These are phyloP conservation scores for Eimeria falciformis DNA, from an alignment of 169 alveolate species.

Conservation along the genomic window DNA sequence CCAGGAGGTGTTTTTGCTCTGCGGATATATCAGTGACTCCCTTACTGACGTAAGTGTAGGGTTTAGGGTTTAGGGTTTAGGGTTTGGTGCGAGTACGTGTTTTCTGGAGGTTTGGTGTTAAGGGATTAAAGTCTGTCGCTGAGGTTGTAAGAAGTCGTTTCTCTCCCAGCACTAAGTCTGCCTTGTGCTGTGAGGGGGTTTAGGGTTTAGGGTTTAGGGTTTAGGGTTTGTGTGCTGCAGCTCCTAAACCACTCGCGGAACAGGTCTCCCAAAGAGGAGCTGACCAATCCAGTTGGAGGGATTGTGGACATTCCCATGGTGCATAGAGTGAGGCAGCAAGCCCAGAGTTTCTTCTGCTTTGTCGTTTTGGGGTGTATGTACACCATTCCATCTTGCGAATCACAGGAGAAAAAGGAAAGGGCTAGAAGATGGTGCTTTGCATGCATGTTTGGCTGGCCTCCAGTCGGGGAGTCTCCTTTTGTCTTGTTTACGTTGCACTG, in stretches of 20 bases:
- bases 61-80: slow-evolving; percentile 28
- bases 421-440: too few relatives aligned
- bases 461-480: too few relatives aligned
- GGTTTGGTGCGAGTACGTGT: too few relatives aligned
- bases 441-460: too few relatives aligned
- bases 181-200: neutral
- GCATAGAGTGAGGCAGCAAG: neutral
- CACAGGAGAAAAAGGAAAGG: too few relatives aligned
- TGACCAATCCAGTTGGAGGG: neutral
- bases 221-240: neutral
- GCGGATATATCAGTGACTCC: slow-evolving; percentile 8
- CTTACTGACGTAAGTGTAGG: slow-evolving; percentile 13
- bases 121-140: neutral
- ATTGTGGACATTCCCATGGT: neutral
- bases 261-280: neutral
- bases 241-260: slow-evolving; percentile 21
- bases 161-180: neutral
- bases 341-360: neutral
- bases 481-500: too few relatives aligned
- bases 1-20: slow-evolving; percentile 1
- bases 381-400: too few relatives aligned
- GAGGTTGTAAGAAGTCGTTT: neutral
- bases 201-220: neutral
- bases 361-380: too few relatives aligned
- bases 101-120: neutral